These are phyloP conservation scores for Tripidium arundinaceum DNA, from an alignment of 202 grass and related monocot species.

Conservation along the genomic window DNA sequence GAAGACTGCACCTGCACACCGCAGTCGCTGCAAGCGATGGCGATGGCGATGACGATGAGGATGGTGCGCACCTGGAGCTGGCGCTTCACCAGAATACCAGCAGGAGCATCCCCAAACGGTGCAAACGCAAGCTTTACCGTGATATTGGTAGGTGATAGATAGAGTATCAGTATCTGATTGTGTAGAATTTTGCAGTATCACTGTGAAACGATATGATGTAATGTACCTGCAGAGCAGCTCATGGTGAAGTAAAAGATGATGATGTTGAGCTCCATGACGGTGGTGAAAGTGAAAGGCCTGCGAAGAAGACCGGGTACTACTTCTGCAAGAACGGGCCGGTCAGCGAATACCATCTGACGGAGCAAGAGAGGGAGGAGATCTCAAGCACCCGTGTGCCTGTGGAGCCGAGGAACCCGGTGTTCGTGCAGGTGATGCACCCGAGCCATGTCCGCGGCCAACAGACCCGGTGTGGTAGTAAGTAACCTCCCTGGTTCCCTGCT, in stretches of 20 bases:
- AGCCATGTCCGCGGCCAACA: conserved; percentile 15
- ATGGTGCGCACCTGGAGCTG: background rate
- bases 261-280: too few species aligned
- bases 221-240: conserved; percentile 1
- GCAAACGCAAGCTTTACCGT: background rate
- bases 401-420: conserved; percentile 22
- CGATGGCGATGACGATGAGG: background rate
- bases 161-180: background rate
- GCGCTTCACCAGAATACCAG: background rate
- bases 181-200: too few species aligned
- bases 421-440: conserved; percentile 37
- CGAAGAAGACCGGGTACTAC: conserved; percentile 17
- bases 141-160: background rate
- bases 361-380: conserved; percentile 37
- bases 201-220: background rate
- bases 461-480: conserved; percentile 17
- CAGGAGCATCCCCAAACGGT: background rate
- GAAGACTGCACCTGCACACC: background rate
- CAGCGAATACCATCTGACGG: conserved; percentile 25
- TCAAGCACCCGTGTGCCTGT: background rate
- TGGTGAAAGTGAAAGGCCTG: background rate
- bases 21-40: background rate
- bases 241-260: background rate
- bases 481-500: background rate
- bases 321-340: conserved; percentile 45